Base-by-base conservation (phyloP, 352 stramenopile species). In the Phytophthora crassamura region DNA sequence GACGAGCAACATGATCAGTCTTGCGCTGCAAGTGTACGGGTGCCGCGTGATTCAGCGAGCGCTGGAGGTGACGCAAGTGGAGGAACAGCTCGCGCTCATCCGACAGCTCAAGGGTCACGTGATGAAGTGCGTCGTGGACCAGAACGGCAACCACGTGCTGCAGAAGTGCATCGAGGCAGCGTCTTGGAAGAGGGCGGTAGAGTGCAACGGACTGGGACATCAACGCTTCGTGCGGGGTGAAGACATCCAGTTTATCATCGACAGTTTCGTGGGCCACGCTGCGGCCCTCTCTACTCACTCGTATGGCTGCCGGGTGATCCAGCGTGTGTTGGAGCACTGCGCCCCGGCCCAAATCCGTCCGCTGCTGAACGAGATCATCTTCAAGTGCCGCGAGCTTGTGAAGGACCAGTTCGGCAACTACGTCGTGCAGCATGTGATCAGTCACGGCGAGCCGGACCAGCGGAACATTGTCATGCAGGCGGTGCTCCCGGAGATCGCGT, bases 351-450 rank as follows among this genome's bases (percentile, higher is more conserved):
- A 98, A 69, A 99, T 98, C 48, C 86, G 78, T 8, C 78, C 84
- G n/a, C 91, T 98, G 25, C 69, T 99, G 34, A 89, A 97, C 72
- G 90, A 99, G 62, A 98, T 99, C 53, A 89, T 96, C 16, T 82
- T 82, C 62, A 90, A 91, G 53, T 97, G 88, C 59, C 83, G 78
- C n/a, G 86, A 91, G 16, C 72, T 96, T 35, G 85, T 94, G 28
- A 91, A 94, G 78, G 97, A 99, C 72, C 97, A 99, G 70, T 99
- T 99, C 75, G 98, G 97, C 9, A 99, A 99, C 78, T 99, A 99
- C 67, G 97, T 99, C 7, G 98, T 99, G 58, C 98, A 99, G 72
- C 97, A 99, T 64, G 94, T 99, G 14, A 91, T 99, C 50, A 88
- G 97, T 55, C 97, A 98, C 66, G 97, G 97, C 35, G 86, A 96